Evolutionary conservation across 2,329 filamentous ascomycete genomes (phyloP).

Genomic region (Pyricularia pennisetigena): DNA sequence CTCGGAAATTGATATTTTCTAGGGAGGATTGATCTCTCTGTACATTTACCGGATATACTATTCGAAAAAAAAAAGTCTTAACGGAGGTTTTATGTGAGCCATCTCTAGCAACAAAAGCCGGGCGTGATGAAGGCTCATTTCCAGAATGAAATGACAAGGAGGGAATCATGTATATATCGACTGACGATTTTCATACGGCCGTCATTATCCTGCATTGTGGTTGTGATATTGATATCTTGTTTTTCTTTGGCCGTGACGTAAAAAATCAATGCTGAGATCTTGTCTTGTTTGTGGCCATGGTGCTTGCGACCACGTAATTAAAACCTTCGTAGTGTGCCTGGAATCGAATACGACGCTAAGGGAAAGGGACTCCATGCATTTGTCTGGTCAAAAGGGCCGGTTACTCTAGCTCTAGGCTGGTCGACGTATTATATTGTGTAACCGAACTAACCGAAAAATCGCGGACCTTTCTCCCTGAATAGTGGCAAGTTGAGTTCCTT

Average conservation of each 20-base stretch:
- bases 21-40: background rate
- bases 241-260: background rate
- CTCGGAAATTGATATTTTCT: background rate
- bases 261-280: background rate
- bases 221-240: background rate
- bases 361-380: background rate
- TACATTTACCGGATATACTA: background rate
- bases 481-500: background rate
- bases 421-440: background rate
- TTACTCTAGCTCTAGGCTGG: background rate
- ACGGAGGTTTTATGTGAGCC: too few species aligned
- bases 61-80: background rate
- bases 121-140: too few species aligned
- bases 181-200: background rate
- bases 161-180: background rate
- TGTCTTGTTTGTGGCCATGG: background rate
- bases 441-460: background rate
- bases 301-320: background rate
- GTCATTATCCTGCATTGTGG: background rate
- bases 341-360: background rate
- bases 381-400: background rate
- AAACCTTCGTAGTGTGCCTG: background rate
- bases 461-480: background rate
- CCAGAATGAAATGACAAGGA: background rate
- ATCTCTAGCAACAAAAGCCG: too few species aligned